Percentiles rank a stretch among this genome's conserved stretches.
Conservation (phyloP, 2,329 filamentous ascomycete species). For the Aspergillus caelatus region DNA sequence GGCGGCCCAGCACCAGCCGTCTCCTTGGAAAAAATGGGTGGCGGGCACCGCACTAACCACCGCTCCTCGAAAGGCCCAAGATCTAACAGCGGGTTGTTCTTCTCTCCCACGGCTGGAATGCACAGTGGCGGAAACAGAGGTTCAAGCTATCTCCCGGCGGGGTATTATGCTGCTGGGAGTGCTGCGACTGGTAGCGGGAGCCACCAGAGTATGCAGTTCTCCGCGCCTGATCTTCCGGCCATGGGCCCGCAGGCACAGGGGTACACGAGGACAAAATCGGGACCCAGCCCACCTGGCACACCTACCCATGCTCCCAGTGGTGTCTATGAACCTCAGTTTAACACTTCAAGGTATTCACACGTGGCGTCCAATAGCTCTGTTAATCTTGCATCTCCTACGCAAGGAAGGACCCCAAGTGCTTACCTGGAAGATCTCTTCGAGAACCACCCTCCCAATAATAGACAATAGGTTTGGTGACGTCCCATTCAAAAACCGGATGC, state of each 20-base stretch:
- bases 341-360: conserved; percentile 32
- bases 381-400: conserved; percentile 64
- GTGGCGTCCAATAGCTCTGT: conserved; percentile 61
- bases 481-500: background rate
- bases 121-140: conserved; percentile 64
- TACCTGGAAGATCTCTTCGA: conserved; percentile 90
- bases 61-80: conserved; percentile 41
- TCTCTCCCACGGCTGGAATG: conserved; percentile 78
- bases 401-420: conserved; percentile 78
- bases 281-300: conserved; percentile 66
- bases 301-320: conserved; percentile 57
- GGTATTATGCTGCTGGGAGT: conserved; percentile 80
- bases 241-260: conserved; percentile 62
- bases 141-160: conserved; percentile 81
- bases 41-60: conserved; percentile 34
- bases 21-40: conserved; percentile 56
- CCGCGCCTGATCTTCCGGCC: conserved; percentile 64
- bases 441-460: conserved; percentile 55
- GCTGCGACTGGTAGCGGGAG: conserved; percentile 50
- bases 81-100: conserved; percentile 80
- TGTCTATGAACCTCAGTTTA: conserved; percentile 33
- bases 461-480: conserved; percentile 6
- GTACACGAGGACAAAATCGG: conserved; percentile 52
- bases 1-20: conserved; percentile 43
- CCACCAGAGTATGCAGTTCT: conserved; percentile 31